These are phyloP conservation scores for Herpotrichia juniperi DNA, from an alignment of 2,329 filamentous ascomycete species.

Conservation along the genomic window DNA sequence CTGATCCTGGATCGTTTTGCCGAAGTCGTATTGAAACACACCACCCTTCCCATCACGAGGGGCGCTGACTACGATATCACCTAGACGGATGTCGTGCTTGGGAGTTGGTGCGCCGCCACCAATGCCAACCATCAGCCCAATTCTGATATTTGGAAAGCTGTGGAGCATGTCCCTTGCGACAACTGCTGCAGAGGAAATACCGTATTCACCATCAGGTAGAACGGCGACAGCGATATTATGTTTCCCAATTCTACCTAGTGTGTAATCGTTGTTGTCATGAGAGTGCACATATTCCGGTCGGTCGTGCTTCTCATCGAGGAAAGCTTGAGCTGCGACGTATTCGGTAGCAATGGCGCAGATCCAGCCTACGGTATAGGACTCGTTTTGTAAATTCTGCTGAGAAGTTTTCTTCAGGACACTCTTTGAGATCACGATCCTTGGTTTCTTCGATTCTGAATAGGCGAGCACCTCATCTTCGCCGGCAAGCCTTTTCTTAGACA, in stretches of 20 bases:
- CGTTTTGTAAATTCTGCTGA: too few relatives aligned
- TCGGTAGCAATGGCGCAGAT: too few relatives aligned
- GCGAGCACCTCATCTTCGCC: too few relatives aligned
- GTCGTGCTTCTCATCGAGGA: too few relatives aligned
- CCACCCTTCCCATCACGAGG: slow-evolving; percentile 22
- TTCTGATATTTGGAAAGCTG: slow-evolving; percentile 19
- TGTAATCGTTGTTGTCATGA: too few relatives aligned
- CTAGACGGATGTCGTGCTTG: slow-evolving; percentile 22
- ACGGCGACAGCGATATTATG: slow-evolving; percentile 18
- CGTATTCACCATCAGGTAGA: slow-evolving; percentile 6
- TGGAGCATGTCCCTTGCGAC: slow-evolving; percentile 19
- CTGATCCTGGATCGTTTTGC: slow-evolving; percentile 24
- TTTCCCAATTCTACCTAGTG: slow-evolving; percentile 6
- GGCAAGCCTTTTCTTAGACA: too few relatives aligned
- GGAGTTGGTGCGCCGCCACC: slow-evolving; percentile 25
- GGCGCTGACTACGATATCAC: slow-evolving; percentile 26
- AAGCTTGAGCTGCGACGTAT: too few relatives aligned
- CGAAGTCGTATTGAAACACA: slow-evolving; percentile 26
- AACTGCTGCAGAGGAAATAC: slow-evolving; percentile 2
- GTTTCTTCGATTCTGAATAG: too few relatives aligned
- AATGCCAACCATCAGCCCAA: slow-evolving; percentile 25
- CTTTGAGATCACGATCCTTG: too few relatives aligned
- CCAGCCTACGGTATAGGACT: too few relatives aligned
- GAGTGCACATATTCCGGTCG: too few relatives aligned
- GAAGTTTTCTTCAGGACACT: too few relatives aligned